A percentile compares a stretch with the other conserved stretches of the same genome.
Conservation (phyloP, 2,329 filamentous ascomycete genomes). For the Monilinia polystroma region DNA sequence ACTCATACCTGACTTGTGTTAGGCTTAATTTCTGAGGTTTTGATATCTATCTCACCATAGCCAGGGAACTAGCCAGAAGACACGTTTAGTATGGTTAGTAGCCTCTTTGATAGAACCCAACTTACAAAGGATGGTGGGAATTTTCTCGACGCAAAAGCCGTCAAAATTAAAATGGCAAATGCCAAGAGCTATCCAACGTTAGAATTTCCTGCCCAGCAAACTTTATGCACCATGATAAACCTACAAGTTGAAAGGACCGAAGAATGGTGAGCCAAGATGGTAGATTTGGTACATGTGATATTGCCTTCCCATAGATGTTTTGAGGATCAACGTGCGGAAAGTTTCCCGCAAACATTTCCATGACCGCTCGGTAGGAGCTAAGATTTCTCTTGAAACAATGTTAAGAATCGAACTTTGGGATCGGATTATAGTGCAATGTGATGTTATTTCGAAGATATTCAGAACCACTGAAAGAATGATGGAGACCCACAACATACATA, state of each 20-base stretch:
- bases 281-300: background rate
- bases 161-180: background rate
- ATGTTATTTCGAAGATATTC: background rate
- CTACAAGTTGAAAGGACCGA: background rate
- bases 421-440: background rate
- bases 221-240: background rate
- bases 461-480: background rate
- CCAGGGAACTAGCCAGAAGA: background rate
- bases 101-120: background rate
- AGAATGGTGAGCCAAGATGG: constrained; percentile 3
- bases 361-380: background rate
- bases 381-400: background rate
- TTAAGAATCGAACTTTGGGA: background rate
- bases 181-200: background rate
- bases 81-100: background rate
- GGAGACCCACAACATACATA: background rate
- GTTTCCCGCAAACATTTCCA: background rate
- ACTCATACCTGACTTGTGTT: background rate
- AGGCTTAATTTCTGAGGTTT: background rate
- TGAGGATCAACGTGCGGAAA: background rate
- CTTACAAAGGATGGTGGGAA: background rate
- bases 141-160: background rate
- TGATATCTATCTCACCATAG: background rate
- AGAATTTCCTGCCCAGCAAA: background rate
- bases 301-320: background rate